These are phyloP conservation scores for Podospora pseudocomata DNA, from an alignment of 495 filamentous ascomycete genomes.

Conservation along the genomic window DNA sequence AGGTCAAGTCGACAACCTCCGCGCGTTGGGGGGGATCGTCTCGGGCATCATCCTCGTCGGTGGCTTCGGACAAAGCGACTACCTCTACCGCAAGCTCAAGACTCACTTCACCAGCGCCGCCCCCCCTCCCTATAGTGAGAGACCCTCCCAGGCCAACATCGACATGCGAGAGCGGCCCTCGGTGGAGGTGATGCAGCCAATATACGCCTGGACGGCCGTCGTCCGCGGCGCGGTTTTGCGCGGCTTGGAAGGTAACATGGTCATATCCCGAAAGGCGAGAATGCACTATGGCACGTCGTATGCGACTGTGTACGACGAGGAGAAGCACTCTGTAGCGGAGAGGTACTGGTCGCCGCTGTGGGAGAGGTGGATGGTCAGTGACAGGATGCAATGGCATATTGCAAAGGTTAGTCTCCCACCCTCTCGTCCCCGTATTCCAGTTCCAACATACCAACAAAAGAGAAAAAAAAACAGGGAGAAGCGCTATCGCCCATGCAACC, in stretches of 20 bases:
- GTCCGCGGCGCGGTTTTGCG: constrained; percentile 64
- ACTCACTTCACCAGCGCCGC: constrained; percentile 60
- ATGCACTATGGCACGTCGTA: constrained; percentile 78
- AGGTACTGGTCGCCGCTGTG: constrained; percentile 72
- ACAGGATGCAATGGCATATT: constrained; percentile 80
- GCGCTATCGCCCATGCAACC: constrained; percentile 63
- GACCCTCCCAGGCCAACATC: constrained; percentile 53
- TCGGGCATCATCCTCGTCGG: constrained; percentile 67
- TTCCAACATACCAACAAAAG: neutral
- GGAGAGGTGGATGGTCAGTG: constrained; percentile 77
- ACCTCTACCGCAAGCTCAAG: constrained; percentile 63
- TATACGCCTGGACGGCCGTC: constrained; percentile 76
- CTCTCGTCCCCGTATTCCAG: neutral
- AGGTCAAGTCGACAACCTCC: constrained; percentile 57
- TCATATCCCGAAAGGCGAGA: constrained; percentile 60
- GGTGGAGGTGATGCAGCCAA: constrained; percentile 71
- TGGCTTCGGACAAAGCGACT: constrained; percentile 66
- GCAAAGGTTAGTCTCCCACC: constrained; percentile 51
- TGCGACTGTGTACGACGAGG: constrained; percentile 69
- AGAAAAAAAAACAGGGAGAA: constrained; percentile 48
- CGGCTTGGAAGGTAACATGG: constrained; percentile 68
- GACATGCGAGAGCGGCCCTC: constrained; percentile 39
- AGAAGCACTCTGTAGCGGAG: constrained; percentile 62
- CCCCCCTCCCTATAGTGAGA: constrained; percentile 63
- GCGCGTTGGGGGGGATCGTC: constrained; percentile 58